Conservation (phyloP, 345 rosid genomes). For the Corymbia maculata region DNA sequence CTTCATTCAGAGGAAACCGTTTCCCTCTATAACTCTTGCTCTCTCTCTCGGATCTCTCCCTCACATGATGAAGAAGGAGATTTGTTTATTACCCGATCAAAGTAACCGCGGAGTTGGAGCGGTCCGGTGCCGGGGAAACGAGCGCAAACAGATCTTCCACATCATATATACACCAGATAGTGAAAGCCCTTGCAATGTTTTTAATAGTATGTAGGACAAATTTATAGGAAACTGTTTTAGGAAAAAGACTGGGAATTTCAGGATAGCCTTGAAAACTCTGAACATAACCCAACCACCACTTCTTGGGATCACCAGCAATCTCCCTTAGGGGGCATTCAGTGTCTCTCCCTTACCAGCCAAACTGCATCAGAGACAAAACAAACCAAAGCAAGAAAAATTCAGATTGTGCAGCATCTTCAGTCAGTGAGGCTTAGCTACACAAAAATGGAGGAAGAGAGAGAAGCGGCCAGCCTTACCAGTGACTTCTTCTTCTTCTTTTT, state of each 20-base stretch:
- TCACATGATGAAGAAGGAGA: background rate
- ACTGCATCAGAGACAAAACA: background rate
- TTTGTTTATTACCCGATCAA: background rate
- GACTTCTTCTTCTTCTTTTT: constrained; percentile 86
- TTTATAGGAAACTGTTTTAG: background rate
- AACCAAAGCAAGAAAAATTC: background rate
- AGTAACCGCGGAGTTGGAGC: background rate
- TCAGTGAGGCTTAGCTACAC: background rate
- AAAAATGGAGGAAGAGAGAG: background rate
- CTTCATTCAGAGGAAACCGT: background rate
- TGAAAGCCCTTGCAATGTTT: background rate
- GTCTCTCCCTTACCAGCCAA: background rate
- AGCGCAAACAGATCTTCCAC: background rate
- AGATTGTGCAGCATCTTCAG: background rate
- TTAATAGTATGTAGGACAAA: background rate
- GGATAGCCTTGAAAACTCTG: background rate
- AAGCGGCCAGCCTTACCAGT: background rate
- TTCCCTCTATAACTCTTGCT: background rate
- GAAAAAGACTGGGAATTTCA: background rate
- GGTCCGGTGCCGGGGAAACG: background rate
- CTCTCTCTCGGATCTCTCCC: background rate
- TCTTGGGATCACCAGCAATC: background rate
- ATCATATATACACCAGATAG: background rate
- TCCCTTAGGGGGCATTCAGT: background rate
- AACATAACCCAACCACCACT: background rate